Base-by-base conservation (phyloP, 495 filamentous ascomycete species). In the Echria macrotheca region DNA sequence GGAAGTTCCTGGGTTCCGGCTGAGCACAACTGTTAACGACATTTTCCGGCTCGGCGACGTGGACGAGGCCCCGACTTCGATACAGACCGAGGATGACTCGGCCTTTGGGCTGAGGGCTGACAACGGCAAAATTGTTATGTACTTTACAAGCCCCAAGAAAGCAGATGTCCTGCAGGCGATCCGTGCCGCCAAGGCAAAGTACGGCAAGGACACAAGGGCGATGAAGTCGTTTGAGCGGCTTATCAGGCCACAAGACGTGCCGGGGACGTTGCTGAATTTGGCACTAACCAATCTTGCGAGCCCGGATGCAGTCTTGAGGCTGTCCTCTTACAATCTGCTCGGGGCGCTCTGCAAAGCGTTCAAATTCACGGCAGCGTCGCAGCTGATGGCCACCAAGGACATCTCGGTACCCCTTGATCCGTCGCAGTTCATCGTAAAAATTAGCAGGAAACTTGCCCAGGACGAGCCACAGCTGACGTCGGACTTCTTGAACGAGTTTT, bases 401-500 rank as follows among this genome's bases (percentile, higher is more conserved):
- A 64, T 80, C 5, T 71, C 70, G 26, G 68, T 85, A 50, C 81
- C 81, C 19, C 61, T 75, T 32, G 79, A 83, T 49, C 70, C 79
- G 14, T 80, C 79, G n/a, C 66, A 70, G 26, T 81, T 84, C 52
- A 79, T 85, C 50, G 67, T 82, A 46, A 76, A 78, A 41, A 77
- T 83, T 28, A 83, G 79, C 63, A 72, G 76, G 60, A 71, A 77
- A 38, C 64, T 85, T 35, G 81, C 81, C 19, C 62, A 64, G 42
- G 72, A 79, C 21, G 79, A 85, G 53, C 79, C 81, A 28, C 79
- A 80, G 56, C 68, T 85, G n/a, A 85, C 81, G 1, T 71, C 71
- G 26, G 81, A 84, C 56, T 84, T 85, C 50, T 52, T 85, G 23
- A 81, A 79, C 22, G 81, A 84, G 59, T 85, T 84, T 54, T 85